Evolutionary conservation across 2,329 filamentous ascomycete species (phyloP).

Genomic region (Drechslerella dactyloides): DNA sequence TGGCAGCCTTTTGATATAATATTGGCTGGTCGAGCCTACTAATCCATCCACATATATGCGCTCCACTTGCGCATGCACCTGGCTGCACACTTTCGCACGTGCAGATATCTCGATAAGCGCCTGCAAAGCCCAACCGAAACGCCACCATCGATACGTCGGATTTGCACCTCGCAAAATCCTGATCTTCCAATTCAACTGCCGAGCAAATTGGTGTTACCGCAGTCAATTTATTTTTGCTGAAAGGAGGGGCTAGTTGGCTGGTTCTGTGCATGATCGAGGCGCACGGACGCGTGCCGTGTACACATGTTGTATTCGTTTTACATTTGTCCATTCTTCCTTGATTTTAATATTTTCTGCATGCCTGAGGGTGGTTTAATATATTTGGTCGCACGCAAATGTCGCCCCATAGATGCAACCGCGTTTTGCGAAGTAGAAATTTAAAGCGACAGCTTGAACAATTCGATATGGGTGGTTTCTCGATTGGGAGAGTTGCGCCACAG

Average conservation of each 20-base stretch:
- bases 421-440: not conserved
- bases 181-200: slow-evolving; percentile 26
- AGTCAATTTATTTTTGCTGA: not conserved
- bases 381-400: not conserved
- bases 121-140: slow-evolving; percentile 16
- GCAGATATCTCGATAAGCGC: slow-evolving; percentile 23
- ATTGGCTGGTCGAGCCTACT: not conserved
- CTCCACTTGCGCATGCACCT: not conserved
- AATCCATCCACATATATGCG: not conserved
- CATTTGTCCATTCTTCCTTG: not conserved
- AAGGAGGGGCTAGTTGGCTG: not conserved
- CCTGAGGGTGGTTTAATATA: not conserved
- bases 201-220: slow-evolving; percentile 5
- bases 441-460: not conserved
- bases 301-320: not conserved
- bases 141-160: slow-evolving; percentile 32
- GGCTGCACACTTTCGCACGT: slow-evolving; percentile 10
- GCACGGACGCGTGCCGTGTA: slow-evolving; percentile 2
- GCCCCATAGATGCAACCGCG: not conserved
- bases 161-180: slow-evolving; percentile 5
- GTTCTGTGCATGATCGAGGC: not conserved
- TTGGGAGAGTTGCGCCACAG: slow-evolving; percentile 1
- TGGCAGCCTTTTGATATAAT: not conserved
- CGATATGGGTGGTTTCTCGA: not conserved
- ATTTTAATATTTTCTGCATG: not conserved